phyloP scores from a whole-genome alignment of 306 rosid species.

The Rubus parviflorus region DNA sequence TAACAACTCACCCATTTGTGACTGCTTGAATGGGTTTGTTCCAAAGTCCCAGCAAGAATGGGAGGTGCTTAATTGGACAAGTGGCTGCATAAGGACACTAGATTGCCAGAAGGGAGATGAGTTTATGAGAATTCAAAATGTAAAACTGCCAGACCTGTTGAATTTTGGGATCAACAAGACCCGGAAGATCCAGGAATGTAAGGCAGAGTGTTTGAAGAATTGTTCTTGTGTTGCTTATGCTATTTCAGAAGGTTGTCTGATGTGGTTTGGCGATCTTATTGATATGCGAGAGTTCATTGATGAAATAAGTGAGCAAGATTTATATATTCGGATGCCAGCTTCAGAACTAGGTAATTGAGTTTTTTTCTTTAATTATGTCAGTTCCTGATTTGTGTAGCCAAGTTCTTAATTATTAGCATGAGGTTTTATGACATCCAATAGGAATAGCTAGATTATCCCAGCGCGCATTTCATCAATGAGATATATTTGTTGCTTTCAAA shows the following conservation, averaged over 20 bases:
- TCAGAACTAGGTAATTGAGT: conserved; percentile 26
- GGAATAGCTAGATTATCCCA: too few species aligned
- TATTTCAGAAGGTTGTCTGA: conserved; percentile 34
- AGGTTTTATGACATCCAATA: too few species aligned
- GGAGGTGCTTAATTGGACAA: conserved; percentile 20
- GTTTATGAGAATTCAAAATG: conserved; percentile 11
- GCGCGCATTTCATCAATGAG: too few species aligned
- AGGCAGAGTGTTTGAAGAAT: conserved; percentile 28
- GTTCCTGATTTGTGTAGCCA: too few species aligned
- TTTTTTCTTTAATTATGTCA: too few species aligned
- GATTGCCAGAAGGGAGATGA: conserved; percentile 23
- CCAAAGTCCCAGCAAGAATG: conserved; percentile 26
- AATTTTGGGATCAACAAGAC: conserved; percentile 19
- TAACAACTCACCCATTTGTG: conserved; percentile 12
- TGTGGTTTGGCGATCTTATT: conserved; percentile 40
- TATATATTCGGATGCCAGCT: conserved; percentile 35
- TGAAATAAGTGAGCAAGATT: conserved; percentile 18
- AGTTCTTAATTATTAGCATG: too few species aligned
- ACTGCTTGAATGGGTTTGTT: conserved; percentile 34
- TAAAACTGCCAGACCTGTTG: conserved; percentile 41
- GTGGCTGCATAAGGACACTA: conserved; percentile 37
- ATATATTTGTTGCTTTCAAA: too few species aligned
- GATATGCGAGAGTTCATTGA: conserved; percentile 22
- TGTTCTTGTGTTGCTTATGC: conserved; percentile 44
- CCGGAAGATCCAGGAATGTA: conserved; percentile 28